Conservation (phyloP, 192 early-diverging fungal genomes). For the Umbelopsis sp. region DNA sequence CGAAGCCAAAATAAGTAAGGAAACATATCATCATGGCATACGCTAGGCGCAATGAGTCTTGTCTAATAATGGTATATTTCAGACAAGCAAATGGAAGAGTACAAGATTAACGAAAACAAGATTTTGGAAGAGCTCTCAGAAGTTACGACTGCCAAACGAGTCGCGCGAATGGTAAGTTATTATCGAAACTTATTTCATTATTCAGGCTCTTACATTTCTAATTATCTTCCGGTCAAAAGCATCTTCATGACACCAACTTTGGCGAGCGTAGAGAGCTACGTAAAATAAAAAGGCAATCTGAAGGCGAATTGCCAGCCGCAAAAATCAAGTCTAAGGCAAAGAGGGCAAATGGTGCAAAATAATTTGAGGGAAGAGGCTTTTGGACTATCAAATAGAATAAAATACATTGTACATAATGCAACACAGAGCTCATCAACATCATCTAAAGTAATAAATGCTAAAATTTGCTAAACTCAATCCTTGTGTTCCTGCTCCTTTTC, state of each 20-base stretch:
- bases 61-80: neutral
- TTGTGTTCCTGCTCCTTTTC: neutral
- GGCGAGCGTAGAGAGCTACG: conserved; percentile 59
- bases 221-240: conserved; percentile 26
- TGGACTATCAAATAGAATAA: neutral
- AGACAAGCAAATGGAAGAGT: conserved; percentile 84
- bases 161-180: conserved; percentile 77
- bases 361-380: neutral
- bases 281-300: conserved; percentile 54
- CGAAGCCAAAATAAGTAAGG: conserved; percentile 78
- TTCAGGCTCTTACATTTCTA: conserved; percentile 6
- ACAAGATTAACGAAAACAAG: conserved; percentile 75
- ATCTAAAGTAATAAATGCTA: too few species aligned
- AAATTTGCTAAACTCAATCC: neutral
- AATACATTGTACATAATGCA: conserved; percentile 18
- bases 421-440: too few species aligned
- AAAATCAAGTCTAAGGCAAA: neutral
- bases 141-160: conserved; percentile 85
- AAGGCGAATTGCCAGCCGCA: neutral
- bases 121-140: conserved; percentile 85
- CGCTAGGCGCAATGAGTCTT: neutral
- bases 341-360: neutral
- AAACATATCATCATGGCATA: neutral
- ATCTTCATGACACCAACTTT: conserved; percentile 54
- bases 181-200: neutral